phyloP scores from a whole-genome alignment of 2,329 filamentous ascomycete genomes.

The Chaetoscypha palmicola region DNA sequence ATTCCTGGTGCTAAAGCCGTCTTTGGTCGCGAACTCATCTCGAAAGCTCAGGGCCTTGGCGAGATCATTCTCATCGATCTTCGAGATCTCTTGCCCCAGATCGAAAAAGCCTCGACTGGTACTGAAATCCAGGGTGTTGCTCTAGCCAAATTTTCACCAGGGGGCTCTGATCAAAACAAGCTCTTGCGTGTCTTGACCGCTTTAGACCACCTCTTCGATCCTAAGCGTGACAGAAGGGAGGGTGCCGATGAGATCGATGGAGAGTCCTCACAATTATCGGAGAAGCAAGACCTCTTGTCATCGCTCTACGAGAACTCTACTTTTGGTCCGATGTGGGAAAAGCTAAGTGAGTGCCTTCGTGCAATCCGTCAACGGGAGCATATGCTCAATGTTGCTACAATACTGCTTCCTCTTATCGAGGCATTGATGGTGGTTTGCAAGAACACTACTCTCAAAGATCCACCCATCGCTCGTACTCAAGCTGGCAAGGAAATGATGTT shows the following conservation, averaged over 20 bases:
- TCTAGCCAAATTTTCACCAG: conserved; percentile 89
- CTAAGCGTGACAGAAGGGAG: conserved; percentile 53
- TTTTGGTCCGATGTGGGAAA: conserved; percentile 86
- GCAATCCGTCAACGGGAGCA: conserved; percentile 88
- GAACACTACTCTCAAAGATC: conserved; percentile 63
- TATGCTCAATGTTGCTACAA: conserved; percentile 95
- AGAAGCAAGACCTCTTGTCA: conserved; percentile 79
- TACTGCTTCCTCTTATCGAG: conserved; percentile 88
- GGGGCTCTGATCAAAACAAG: conserved; percentile 95
- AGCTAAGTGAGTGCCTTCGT: conserved; percentile 79
- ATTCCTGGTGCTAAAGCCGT: conserved; percentile 84
- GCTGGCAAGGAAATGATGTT: conserved; percentile 60
- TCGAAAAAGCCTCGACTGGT: conserved; percentile 76
- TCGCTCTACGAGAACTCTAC: conserved; percentile 86
- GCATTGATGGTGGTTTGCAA: conserved; percentile 99
- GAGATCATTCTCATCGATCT: conserved; percentile 80
- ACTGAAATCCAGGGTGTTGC: conserved; percentile 95
- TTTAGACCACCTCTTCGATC: conserved; percentile 90
- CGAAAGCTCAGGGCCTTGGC: conserved; percentile 77
- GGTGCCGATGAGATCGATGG: conserved; percentile 43
- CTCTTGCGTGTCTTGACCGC: conserved; percentile 86
- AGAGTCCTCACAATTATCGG: conserved; percentile 46
- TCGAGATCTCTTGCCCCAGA: conserved; percentile 76
- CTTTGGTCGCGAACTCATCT: conserved; percentile 88
- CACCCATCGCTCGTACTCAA: conserved; percentile 29